Conservation (phyloP, 164 flowering plant species). For the Liriodendron chinense region DNA sequence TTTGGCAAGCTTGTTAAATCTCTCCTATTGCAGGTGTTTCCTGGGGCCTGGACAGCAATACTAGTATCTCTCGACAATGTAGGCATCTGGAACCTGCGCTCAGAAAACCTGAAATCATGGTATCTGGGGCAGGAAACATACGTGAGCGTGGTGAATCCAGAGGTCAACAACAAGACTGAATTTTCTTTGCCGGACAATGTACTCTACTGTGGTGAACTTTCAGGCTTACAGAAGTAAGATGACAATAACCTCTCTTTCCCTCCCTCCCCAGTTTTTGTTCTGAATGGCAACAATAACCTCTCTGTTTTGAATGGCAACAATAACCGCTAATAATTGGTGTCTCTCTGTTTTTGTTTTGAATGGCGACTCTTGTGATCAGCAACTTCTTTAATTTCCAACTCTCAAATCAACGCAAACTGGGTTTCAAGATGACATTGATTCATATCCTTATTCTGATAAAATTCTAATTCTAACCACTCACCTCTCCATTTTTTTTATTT, state of each 20-base stretch:
- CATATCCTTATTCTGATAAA: background rate
- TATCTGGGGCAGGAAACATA: constrained; percentile 93
- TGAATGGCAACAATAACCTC: no score
- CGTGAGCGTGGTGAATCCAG: constrained; percentile 68
- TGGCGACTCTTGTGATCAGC: no score
- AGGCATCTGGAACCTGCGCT: constrained; percentile 91
- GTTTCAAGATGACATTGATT: background rate
- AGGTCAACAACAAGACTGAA: constrained; percentile 53
- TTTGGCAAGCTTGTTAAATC: background rate
- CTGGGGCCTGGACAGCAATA: constrained; percentile 96
- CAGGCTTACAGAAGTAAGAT: constrained; percentile 75
- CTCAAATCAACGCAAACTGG: no score
- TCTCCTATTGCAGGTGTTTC: constrained; percentile 66
- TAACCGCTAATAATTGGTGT: background rate
- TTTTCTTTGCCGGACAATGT: constrained; percentile 61
- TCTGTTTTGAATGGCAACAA: no score
- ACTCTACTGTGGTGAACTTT: constrained; percentile 73
- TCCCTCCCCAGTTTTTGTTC: background rate
- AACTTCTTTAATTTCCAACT: no score
- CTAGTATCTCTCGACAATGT: constrained; percentile 77
- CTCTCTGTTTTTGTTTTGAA: background rate
- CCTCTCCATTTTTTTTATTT: background rate
- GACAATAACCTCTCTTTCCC: background rate
- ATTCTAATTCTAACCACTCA: background rate
- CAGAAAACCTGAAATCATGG: constrained; percentile 82